phyloP scores from a whole-genome alignment of 1,139 yeast species.

The Sugiyamaella novakii region DNA sequence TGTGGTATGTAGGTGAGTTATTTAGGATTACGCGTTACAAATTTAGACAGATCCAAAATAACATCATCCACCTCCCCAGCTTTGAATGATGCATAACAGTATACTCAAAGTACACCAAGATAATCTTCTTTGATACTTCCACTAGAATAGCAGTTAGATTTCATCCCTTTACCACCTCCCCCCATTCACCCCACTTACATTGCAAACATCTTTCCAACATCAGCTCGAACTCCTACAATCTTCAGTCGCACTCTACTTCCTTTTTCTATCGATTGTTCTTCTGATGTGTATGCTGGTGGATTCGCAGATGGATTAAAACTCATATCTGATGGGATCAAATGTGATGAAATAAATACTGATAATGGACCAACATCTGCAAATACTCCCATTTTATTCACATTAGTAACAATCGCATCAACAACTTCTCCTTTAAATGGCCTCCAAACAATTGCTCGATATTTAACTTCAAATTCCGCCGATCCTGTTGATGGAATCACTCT shows the following conservation, averaged over 20 bases:
- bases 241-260: constrained; percentile 92
- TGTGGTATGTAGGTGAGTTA: too few species aligned
- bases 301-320: constrained; percentile 92
- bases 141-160: constrained; percentile 22
- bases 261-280: constrained; percentile 91
- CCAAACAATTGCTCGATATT: constrained; percentile 96
- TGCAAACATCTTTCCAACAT: constrained; percentile 95
- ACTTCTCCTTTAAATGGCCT: constrained; percentile 97
- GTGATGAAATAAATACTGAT: constrained; percentile 92
- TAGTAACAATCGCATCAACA: constrained; percentile 93
- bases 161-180: constrained; percentile 6
- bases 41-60: too few species aligned
- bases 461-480: constrained; percentile 94
- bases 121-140: constrained; percentile 91
- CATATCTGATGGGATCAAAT: constrained; percentile 93
- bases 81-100: too few species aligned
- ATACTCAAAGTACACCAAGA: constrained; percentile 67
- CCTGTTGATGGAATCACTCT: constrained; percentile 88
- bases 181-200: constrained; percentile 46
- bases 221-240: constrained; percentile 96
- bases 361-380: constrained; percentile 98
- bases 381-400: constrained; percentile 94
- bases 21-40: too few species aligned
- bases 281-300: constrained; percentile 97
- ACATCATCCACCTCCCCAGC: too few species aligned